These are phyloP conservation scores for Calonectria naviculata DNA, from an alignment of 2,329 filamentous ascomycete species.

Conservation along the genomic window DNA sequence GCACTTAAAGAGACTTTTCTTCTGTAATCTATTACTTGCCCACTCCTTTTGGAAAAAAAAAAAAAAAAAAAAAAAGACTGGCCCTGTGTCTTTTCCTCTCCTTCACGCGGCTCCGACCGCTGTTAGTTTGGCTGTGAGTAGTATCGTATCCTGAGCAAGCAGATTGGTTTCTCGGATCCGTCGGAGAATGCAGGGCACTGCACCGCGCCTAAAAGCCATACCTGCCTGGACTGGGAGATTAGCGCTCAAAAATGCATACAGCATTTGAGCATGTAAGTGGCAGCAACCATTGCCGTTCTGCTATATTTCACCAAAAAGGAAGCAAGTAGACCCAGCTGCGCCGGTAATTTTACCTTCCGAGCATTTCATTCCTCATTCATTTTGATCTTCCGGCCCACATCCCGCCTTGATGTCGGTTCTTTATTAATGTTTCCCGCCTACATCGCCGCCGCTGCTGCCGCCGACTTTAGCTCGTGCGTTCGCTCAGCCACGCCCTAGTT, in stretches of 20 bases:
- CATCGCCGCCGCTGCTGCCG: slow-evolving; percentile 2
- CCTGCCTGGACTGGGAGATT: neutral
- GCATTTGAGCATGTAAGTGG: neutral
- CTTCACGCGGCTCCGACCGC: neutral
- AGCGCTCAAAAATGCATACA: neutral
- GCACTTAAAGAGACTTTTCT: neutral
- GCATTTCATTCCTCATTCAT: neutral
- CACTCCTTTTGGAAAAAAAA: neutral
- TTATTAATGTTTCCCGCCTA: neutral
- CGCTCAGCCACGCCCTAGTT: slow-evolving; percentile 35
- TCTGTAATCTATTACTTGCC: neutral
- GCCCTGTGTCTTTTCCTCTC: neutral
- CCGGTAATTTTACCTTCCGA: neutral
- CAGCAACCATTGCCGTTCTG: neutral
- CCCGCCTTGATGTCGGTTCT: neutral
- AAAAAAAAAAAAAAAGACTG: no score
- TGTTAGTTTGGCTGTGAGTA: neutral
- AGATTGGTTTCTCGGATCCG: neutral
- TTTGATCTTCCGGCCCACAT: neutral
- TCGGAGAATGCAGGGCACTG: neutral
- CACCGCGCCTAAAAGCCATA: neutral
- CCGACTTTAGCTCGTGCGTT: slow-evolving; percentile 15
- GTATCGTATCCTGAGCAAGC: neutral
- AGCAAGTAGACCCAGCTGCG: neutral
- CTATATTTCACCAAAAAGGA: neutral